phyloP scores from a whole-genome alignment of 805 yeast species.

The Kregervanrija pseudodelftensis region DNA sequence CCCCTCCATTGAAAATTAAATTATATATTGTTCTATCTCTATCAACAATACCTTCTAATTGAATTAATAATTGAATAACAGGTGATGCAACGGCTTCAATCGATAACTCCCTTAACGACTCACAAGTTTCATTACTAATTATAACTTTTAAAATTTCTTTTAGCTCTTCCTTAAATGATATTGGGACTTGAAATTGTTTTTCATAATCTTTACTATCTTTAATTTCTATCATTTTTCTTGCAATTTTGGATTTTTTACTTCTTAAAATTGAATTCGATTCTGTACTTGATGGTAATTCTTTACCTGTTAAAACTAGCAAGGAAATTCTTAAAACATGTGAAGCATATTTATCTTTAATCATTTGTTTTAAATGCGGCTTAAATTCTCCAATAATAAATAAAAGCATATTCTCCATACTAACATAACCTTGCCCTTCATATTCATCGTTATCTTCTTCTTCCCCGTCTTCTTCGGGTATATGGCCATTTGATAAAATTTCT shows the following conservation, averaged over 20 bases:
- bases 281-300: conserved; percentile 67
- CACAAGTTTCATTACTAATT: conserved; percentile 31
- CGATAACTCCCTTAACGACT: conserved; percentile 60
- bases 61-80: conserved; percentile 69
- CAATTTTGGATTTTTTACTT: conserved; percentile 77
- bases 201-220: conserved; percentile 70
- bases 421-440: conserved; percentile 32
- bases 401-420: conserved; percentile 61
- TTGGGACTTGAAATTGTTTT: conserved; percentile 62
- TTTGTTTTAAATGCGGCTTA: conserved; percentile 46
- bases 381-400: conserved; percentile 60
- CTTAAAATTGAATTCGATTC: conserved; percentile 66
- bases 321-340: conserved; percentile 79
- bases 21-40: conserved; percentile 69
- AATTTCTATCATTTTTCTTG: conserved; percentile 88
- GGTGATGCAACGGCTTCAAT: conserved; percentile 83
- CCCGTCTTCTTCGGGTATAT: conserved; percentile 30
- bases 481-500: conserved; percentile 48
- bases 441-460: conserved; percentile 29
- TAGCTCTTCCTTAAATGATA: conserved; percentile 56
- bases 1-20: conserved; percentile 46
- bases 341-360: conserved; percentile 74
- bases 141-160: conserved; percentile 40
- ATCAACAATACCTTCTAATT: conserved; percentile 75
- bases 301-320: conserved; percentile 67